Percentiles rank a stretch among this genome's conserved stretches.
phyloP scores from a whole-genome alignment of 2,329 filamentous ascomycete genomes.

The Hirsutella minnesotensis region DNA sequence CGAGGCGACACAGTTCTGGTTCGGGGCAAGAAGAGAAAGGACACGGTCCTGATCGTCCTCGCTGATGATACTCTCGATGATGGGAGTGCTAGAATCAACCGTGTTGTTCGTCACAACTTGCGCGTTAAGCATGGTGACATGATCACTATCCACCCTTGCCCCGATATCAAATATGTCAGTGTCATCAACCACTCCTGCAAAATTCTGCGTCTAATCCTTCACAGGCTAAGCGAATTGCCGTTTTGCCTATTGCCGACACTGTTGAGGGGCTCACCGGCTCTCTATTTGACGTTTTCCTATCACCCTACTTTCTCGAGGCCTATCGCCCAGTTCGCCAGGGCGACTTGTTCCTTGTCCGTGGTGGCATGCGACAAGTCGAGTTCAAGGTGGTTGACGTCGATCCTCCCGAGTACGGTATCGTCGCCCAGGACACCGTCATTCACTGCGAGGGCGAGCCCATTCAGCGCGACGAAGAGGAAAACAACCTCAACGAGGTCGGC shows the following conservation, averaged over 20 bases:
- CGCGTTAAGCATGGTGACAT: constrained; percentile 98
- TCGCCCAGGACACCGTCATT: constrained; percentile 96
- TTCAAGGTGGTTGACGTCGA: constrained; percentile 99
- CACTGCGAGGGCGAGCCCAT: constrained; percentile 85
- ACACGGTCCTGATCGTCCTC: constrained; percentile 93
- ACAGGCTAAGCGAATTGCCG: constrained; percentile 95
- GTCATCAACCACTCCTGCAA: neutral
- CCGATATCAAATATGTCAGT: constrained; percentile 99
- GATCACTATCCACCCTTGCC: constrained; percentile 92
- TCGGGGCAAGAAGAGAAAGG: constrained; percentile 99
- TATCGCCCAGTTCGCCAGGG: constrained; percentile 96
- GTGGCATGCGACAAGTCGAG: constrained; percentile 97
- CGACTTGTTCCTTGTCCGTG: constrained; percentile 92
- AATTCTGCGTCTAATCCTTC: constrained; percentile 5
- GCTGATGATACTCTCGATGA: constrained; percentile 98
- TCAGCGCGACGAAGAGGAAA: constrained; percentile 97
- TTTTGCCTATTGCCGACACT: constrained; percentile 95
- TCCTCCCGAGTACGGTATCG: constrained; percentile 95
- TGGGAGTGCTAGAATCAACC: constrained; percentile 93
- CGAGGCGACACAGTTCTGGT: constrained; percentile 96
- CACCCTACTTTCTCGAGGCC: constrained; percentile 98
- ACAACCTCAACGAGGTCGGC: constrained; percentile 96
- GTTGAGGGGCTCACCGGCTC: constrained; percentile 96
- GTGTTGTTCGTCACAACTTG: constrained; percentile 95
- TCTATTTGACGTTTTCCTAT: constrained; percentile 97